Conservation (phyloP, 306 rosid species). For the Clitoria ternatea region DNA sequence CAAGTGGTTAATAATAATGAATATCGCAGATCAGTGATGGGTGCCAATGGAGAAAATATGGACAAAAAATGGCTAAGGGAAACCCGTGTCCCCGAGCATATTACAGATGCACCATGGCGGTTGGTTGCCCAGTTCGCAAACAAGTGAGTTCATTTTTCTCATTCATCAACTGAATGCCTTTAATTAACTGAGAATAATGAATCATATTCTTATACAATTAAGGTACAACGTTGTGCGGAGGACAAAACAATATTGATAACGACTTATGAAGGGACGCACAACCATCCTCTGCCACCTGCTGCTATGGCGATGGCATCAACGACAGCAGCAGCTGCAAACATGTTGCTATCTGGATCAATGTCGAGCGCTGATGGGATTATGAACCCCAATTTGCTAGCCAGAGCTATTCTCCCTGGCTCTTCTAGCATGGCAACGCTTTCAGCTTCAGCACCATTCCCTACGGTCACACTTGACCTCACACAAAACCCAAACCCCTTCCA, state of each 20-base stretch:
- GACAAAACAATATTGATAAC: slow-evolving; percentile 73
- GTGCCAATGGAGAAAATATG: slow-evolving; percentile 96
- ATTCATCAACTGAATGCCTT: background rate
- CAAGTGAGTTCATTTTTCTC: slow-evolving; percentile 48
- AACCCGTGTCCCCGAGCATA: slow-evolving; percentile 97
- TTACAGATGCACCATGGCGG: slow-evolving; percentile 90
- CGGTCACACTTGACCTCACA: slow-evolving; percentile 78
- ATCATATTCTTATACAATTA: no score
- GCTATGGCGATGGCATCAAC: slow-evolving; percentile 97
- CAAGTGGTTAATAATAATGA: background rate
- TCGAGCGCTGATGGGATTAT: slow-evolving; percentile 73
- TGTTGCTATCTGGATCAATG: slow-evolving; percentile 85
- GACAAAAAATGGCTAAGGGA: slow-evolving; percentile 94
- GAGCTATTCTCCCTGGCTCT: slow-evolving; percentile 75
- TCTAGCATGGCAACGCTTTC: slow-evolving; percentile 80
- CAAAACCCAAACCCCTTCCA: slow-evolving; percentile 47
- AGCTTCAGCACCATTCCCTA: slow-evolving; percentile 92
- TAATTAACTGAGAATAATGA: no score
- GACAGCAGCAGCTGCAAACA: slow-evolving; percentile 79
- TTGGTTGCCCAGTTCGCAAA: slow-evolving; percentile 95
- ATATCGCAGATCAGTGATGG: slow-evolving; percentile 96
- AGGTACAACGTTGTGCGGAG: slow-evolving; percentile 95
- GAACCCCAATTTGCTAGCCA: slow-evolving; percentile 74
- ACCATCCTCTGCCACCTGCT: slow-evolving; percentile 91
- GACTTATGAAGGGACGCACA: slow-evolving; percentile 87